Evolutionary conservation across 2,329 filamentous ascomycete genomes (phyloP).

Genomic region (Botrytis byssoidea): DNA sequence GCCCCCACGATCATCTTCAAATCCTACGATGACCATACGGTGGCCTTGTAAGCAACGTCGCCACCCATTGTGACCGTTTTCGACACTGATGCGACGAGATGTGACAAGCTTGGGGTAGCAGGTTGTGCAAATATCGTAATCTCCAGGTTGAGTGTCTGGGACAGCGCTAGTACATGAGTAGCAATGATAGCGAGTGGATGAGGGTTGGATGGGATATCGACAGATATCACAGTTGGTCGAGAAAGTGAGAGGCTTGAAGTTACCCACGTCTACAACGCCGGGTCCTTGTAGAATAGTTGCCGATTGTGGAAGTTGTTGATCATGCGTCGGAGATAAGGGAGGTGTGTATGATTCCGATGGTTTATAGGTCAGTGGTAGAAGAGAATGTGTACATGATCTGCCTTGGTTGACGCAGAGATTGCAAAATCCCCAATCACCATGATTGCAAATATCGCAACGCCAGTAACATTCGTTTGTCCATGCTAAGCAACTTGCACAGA

Average conservation of each 20-base stretch:
- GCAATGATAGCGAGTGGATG: slow-evolving; percentile 75
- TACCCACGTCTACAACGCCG: slow-evolving; percentile 45
- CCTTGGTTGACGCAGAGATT: slow-evolving; percentile 83
- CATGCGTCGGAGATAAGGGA: slow-evolving; percentile 44
- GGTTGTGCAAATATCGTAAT: slow-evolving; percentile 79
- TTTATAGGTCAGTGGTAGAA: slow-evolving; percentile 72
- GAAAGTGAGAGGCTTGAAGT: slow-evolving; percentile 69
- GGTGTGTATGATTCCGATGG: slow-evolving; percentile 39
- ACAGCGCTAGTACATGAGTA: slow-evolving; percentile 63
- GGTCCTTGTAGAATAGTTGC: slow-evolving; percentile 51
- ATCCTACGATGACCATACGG: slow-evolving; percentile 79
- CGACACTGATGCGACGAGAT: slow-evolving; percentile 62
- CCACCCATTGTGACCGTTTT: slow-evolving; percentile 82
- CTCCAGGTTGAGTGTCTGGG: slow-evolving; percentile 55
- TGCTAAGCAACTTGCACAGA: slow-evolving; percentile 73
- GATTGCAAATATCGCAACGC: slow-evolving; percentile 83
- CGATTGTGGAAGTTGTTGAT: slow-evolving; percentile 45
- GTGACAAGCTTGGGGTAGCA: slow-evolving; percentile 72
- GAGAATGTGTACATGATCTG: slow-evolving; percentile 74
- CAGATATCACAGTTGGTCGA: slow-evolving; percentile 79
- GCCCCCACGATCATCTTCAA: slow-evolving; percentile 65
- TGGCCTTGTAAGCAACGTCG: slow-evolving; percentile 77
- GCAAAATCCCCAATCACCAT: slow-evolving; percentile 94
- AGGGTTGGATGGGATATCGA: slow-evolving; percentile 66
- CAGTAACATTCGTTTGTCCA: slow-evolving; percentile 84